Percentiles rank a stretch among this genome's conserved stretches.
These are phyloP conservation scores for Rhododendron henanense DNA, from an alignment of 148 eudicot genomes.

Conservation along the genomic window DNA sequence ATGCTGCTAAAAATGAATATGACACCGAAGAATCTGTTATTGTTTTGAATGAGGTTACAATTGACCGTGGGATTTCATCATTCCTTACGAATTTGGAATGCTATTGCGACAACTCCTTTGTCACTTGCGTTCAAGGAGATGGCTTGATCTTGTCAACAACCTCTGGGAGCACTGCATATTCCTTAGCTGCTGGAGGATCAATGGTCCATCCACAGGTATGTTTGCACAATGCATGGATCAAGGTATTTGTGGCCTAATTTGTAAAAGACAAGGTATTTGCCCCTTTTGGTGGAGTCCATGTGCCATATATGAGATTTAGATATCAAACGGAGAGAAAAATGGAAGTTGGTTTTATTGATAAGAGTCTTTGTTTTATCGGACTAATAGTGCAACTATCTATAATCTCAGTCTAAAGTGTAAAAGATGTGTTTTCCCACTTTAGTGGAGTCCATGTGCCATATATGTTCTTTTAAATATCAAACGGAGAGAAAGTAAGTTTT, in stretches of 20 bases:
- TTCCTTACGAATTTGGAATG: conserved; percentile 91
- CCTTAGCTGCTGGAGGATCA: conserved; percentile 97
- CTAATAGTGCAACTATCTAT: not conserved
- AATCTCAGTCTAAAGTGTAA: not conserved
- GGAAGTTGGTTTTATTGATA: not conserved
- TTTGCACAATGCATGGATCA: not conserved
- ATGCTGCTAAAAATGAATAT: conserved; percentile 60
- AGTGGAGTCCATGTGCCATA: not conserved
- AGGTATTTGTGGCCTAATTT: not conserved
- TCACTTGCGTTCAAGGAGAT: conserved; percentile 96
- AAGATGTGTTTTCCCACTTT: not conserved
- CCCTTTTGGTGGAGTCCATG: not conserved
- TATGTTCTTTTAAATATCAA: not conserved
- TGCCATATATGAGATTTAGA: not conserved
- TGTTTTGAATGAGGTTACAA: conserved; percentile 91
- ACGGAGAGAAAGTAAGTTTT: not conserved
- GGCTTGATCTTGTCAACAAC: conserved; percentile 91
- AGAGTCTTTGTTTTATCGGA: not conserved
- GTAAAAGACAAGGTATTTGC: not conserved
- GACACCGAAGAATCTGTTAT: conserved; percentile 80
- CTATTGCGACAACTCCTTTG: conserved; percentile 81
- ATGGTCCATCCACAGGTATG: conserved; percentile 98
- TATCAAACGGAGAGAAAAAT: not conserved
- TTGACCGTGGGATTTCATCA: conserved; percentile 92
- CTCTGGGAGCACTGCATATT: conserved; percentile 98